These are phyloP conservation scores for Ceratobasidium sp. DNA, from an alignment of 1,284 basidiomycete genomes.

Conservation along the genomic window DNA sequence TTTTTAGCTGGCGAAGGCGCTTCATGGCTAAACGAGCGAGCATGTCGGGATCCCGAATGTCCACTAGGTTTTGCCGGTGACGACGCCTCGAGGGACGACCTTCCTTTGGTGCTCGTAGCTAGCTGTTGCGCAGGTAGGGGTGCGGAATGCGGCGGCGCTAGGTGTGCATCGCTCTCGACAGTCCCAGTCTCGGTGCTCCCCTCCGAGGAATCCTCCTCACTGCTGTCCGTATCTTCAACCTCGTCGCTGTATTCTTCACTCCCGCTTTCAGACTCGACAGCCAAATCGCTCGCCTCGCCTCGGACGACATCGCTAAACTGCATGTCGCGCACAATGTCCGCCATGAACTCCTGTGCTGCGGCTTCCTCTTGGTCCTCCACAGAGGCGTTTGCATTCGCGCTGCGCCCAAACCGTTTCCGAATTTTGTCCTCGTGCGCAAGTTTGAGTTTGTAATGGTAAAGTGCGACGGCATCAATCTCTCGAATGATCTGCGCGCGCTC, in stretches of 20 bases:
- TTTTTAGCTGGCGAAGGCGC: constrained; percentile 24
- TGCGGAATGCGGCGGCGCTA: constrained; percentile 55
- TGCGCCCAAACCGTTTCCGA: constrained; percentile 79
- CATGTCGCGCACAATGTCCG: constrained; percentile 83
- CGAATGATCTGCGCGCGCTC: constrained; percentile 82
- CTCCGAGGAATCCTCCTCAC: constrained; percentile 54
- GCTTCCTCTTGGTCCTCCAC: constrained; percentile 77
- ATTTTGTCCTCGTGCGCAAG: constrained; percentile 91
- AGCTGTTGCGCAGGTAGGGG: constrained; percentile 58
- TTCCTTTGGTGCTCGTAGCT: constrained; percentile 58
- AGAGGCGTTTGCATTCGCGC: constrained; percentile 57
- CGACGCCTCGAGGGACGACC: constrained; percentile 37
- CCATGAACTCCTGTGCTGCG: constrained; percentile 77
- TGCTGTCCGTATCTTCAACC: constrained; percentile 53
- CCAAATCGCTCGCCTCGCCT: constrained; percentile 84
- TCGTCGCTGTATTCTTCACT: constrained; percentile 71
- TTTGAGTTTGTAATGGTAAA: constrained; percentile 94
- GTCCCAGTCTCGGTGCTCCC: constrained; percentile 53
- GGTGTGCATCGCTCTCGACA: constrained; percentile 48
- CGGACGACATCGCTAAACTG: constrained; percentile 82
- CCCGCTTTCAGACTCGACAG: constrained; percentile 68
- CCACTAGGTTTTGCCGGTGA: constrained; percentile 40
- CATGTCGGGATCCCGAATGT: constrained; percentile 34
- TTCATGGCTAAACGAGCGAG: constrained; percentile 45
- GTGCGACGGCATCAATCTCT: constrained; percentile 88